Evolutionary conservation across 2,329 filamentous ascomycete genomes (phyloP), one percentile per base, ranked within the genome.

Genomic region (Fusarium proliferatum): DNA sequence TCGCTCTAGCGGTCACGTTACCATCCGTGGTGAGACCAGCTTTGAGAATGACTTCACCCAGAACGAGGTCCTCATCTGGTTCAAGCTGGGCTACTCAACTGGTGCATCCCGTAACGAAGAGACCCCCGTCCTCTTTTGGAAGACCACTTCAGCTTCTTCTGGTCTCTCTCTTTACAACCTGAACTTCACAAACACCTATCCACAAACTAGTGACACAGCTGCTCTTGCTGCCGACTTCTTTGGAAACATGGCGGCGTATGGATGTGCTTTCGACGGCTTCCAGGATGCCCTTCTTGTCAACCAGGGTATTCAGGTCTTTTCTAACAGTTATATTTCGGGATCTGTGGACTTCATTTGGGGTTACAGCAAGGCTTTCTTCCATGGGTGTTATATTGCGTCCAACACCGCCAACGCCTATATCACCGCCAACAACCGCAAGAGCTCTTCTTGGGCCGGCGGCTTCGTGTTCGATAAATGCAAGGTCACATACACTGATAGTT

Each of bases 91-190:
- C 13, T 77, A 68, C 26, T 63, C 66, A 1, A 86, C 85, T 4
- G 84, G 81, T 42, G 79, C 79, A 4, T 79, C 80, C 12, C 75
- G 83, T 34, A 78, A 86, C 55, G 85, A 86, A 64, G 72, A 79
- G 48, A 86, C 85, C 0, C 84, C 85, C 0, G 80, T 86, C 15
- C 80, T 87, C 48, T 82, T 85, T 69, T 80, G 81, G 57, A 86
- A 86, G 78, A 86, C 85, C 60, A 86, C 85, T 62, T 83, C 79
- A 1, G 63, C 78, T 66, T 82, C 84, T 2, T 78, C 80, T 12
- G 85, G 86, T 64, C 81, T 91, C 63, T 87, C 87, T 67, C 80
- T 91, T 33, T 92, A 92, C 81, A 92, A 92, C 71, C 82, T 92
- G 76, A 89, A 87, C 69, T 80, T 87, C 11, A 80, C 81, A n/a